These are phyloP conservation scores for Tubosaeta sp. DNA, from an alignment of 768 basidiomycete genomes.

Conservation along the genomic window DNA sequence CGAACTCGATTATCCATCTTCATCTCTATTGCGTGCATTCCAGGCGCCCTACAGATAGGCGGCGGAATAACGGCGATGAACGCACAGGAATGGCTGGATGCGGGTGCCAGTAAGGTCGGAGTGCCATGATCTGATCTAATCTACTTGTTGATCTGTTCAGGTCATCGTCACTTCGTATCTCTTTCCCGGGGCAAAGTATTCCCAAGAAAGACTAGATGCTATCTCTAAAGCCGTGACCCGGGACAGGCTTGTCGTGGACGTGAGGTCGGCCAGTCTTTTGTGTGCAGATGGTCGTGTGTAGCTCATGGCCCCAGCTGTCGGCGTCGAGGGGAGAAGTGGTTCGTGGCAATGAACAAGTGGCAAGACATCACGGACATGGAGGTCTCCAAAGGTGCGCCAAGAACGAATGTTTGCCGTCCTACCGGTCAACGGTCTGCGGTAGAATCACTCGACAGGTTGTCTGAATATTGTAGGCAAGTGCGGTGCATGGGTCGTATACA, in stretches of 20 bases:
- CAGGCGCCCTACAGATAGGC: constrained; percentile 84
- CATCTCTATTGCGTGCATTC: constrained; percentile 3
- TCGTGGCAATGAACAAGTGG: constrained; percentile 99
- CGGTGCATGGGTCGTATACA: not conserved
- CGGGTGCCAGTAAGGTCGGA: constrained; percentile 83
- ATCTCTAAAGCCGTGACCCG: constrained; percentile 68
- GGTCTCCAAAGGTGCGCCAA: constrained; percentile 65
- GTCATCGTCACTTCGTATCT: constrained; percentile 97
- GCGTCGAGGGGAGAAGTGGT: constrained; percentile 69
- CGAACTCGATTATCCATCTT: constrained; percentile 4
- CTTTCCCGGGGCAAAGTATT: constrained; percentile 82
- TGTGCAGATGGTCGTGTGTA: not conserved
- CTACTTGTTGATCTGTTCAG: constrained; percentile 37
- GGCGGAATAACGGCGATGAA: constrained; percentile 86
- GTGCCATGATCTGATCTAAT: constrained; percentile 8
- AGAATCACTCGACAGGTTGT: constrained; percentile 77
- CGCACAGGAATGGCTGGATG: constrained; percentile 77
- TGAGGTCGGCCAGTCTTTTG: constrained; percentile 56
- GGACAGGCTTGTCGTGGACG: constrained; percentile 89
- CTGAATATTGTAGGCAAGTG: constrained; percentile 74
- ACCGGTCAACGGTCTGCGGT: not conserved
- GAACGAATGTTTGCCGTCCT: not conserved
- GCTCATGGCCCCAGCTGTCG: constrained; percentile 61
- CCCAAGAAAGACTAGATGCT: constrained; percentile 59
- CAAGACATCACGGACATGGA: constrained; percentile 94